phyloP scores from a whole-genome alignment of 148 eudicot genomes.

The Arbutus unedo region DNA sequence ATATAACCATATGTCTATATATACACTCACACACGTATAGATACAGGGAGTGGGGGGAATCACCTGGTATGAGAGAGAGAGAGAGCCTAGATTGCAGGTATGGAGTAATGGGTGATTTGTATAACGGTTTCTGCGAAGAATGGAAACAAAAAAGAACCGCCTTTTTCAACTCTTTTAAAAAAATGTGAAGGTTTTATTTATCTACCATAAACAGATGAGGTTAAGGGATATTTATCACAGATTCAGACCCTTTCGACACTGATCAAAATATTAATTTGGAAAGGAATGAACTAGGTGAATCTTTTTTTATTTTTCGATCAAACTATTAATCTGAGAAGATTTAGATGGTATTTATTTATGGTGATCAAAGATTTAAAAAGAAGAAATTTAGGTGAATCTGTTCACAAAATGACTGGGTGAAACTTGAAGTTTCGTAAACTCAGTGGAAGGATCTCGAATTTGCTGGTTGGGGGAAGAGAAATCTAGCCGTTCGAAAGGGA shows the following conservation, averaged over 20 bases:
- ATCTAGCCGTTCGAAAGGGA: constrained; percentile 51
- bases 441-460: constrained; percentile 15
- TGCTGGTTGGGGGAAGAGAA: constrained; percentile 8
- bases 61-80: background rate
- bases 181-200: background rate
- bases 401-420: background rate
- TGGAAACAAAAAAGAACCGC: constrained; percentile 13
- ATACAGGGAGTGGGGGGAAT: background rate
- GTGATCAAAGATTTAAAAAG: background rate
- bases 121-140: constrained; percentile 13
- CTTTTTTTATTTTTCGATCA: background rate
- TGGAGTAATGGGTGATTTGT: constrained; percentile 19
- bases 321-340: background rate
- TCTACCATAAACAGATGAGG: background rate
- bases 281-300: background rate
- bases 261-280: background rate
- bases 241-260: background rate
- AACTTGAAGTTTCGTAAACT: background rate
- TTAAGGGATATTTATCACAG: background rate
- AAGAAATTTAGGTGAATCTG: background rate
- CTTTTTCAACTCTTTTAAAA: background rate
- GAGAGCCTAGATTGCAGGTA: constrained; percentile 16
- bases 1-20: background rate
- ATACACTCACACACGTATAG: background rate
- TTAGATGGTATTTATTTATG: background rate